Evolutionary conservation across 768 basidiomycete species (phyloP).

Genomic region (Dentipellis sp.): DNA sequence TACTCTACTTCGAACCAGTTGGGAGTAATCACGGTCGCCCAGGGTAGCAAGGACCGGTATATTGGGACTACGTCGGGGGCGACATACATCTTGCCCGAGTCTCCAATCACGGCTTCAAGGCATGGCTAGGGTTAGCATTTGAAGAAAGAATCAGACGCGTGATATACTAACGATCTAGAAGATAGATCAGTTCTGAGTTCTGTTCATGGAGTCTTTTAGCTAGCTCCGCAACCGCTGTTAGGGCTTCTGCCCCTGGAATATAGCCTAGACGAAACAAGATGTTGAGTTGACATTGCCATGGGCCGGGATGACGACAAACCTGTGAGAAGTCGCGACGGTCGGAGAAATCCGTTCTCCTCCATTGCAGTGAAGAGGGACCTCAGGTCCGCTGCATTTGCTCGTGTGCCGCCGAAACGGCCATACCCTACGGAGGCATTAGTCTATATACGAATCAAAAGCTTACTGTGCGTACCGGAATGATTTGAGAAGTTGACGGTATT

Average conservation of each 20-base stretch:
- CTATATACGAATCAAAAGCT: neutral
- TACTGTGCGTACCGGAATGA: constrained; percentile 58
- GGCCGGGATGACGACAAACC: constrained; percentile 30
- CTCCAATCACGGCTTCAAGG: constrained; percentile 85
- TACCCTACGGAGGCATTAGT: constrained; percentile 51
- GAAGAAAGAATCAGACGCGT: neutral
- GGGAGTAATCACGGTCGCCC: constrained; percentile 91
- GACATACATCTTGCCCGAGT: constrained; percentile 84
- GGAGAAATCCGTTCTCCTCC: constrained; percentile 67
- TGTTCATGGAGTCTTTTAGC: constrained; percentile 49
- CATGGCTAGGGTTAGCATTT: neutral
- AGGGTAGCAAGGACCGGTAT: constrained; percentile 70
- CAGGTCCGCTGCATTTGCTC: constrained; percentile 72
- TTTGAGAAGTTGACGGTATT: constrained; percentile 96
- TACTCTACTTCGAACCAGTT: constrained; percentile 99
- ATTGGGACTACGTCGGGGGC: constrained; percentile 79
- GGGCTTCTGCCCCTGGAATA: constrained; percentile 74
- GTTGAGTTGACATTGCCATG: neutral
- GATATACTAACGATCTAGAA: constrained; percentile 75
- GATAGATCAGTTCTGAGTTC: constrained; percentile 63
- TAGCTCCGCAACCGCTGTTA: constrained; percentile 55
- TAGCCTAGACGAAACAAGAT: constrained; percentile 47
- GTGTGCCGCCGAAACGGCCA: constrained; percentile 70
- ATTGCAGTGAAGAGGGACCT: constrained; percentile 62
- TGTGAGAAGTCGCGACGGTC: constrained; percentile 68